Conservation (phyloP, 2,329 filamentous ascomycete species). For the Sporothrix pseudoabietina region DNA sequence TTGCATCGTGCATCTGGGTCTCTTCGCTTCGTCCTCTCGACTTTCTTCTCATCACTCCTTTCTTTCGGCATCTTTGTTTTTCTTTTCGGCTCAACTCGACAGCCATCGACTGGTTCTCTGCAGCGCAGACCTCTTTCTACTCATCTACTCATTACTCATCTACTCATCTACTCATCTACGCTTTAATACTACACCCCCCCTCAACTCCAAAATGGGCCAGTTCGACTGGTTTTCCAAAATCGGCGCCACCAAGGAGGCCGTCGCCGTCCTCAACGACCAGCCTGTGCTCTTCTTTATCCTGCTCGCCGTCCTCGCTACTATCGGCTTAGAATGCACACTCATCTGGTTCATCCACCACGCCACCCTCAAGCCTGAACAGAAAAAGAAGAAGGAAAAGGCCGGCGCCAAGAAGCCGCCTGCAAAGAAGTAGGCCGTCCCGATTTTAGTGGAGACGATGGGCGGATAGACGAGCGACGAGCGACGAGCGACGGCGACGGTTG, state of each 20-base stretch:
- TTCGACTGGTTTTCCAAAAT: conserved; percentile 61
- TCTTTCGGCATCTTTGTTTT: background rate
- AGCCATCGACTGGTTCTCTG: conserved; percentile 20
- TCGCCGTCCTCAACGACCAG: conserved; percentile 63
- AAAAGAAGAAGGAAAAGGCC: conserved; percentile 53
- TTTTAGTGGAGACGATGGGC: background rate
- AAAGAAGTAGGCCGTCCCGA: conserved; percentile 28
- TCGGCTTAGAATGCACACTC: conserved; percentile 51
- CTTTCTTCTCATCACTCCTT: conserved; percentile 1
- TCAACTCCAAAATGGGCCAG: conserved; percentile 45
- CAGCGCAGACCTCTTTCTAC: conserved; percentile 20
- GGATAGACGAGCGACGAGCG: background rate
- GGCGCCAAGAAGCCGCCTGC: conserved; percentile 43
- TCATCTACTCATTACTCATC: background rate
- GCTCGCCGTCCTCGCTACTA: conserved; percentile 54
- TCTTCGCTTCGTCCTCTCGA: background rate
- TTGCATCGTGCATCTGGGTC: background rate
- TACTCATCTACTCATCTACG: background rate
- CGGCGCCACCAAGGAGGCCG: conserved; percentile 60
- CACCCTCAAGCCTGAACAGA: conserved; percentile 63
- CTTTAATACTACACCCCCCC: background rate
- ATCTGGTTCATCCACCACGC: conserved; percentile 63
- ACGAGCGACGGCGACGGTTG: too few relatives aligned
- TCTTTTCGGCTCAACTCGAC: background rate
- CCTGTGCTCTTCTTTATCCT: conserved; percentile 61